These are phyloP conservation scores for Blepharisma undulans DNA, from an alignment of 169 alveolate genomes.

Conservation along the genomic window DNA sequence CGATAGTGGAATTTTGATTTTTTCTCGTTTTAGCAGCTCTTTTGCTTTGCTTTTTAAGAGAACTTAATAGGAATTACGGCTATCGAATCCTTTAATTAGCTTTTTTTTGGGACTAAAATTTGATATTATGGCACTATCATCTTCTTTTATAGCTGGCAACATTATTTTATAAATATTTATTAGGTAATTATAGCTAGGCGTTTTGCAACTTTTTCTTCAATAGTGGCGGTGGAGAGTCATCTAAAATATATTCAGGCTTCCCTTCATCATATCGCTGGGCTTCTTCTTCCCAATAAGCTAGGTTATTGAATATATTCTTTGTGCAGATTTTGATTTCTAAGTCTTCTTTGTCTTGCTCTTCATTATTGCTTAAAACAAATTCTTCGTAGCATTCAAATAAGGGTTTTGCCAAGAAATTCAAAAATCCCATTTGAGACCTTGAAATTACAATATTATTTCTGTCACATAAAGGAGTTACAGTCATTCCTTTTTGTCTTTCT, in stretches of 20 bases:
- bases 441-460: slow-evolving; percentile 23
- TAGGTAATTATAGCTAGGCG: neutral
- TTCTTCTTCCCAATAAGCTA: slow-evolving; percentile 5
- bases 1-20: neutral
- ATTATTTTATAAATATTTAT: too few relatives aligned
- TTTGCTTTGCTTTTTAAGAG: neutral
- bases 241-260: neutral
- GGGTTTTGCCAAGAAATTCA: slow-evolving; percentile 41
- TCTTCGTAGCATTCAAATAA: slow-evolving; percentile 43
- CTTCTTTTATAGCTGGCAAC: neutral
- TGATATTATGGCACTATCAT: neutral
- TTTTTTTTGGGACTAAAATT: neutral
- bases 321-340: slow-evolving; percentile 17
- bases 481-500: slow-evolving; percentile 36
- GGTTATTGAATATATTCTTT: neutral
- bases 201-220: neutral
- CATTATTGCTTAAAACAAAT: neutral
- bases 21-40: neutral
- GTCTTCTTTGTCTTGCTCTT: slow-evolving; percentile 1
- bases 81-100: neutral
- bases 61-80: neutral
- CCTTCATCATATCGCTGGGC: neutral
- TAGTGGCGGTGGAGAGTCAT: neutral
- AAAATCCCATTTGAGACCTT: slow-evolving; percentile 41
- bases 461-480: slow-evolving; percentile 52